Percentiles rank a stretch among this genome's conserved stretches.
Evolutionary conservation across 2,329 filamentous ascomycete genomes (phyloP).

Genomic region (Colletotrichum neosansevieriae): DNA sequence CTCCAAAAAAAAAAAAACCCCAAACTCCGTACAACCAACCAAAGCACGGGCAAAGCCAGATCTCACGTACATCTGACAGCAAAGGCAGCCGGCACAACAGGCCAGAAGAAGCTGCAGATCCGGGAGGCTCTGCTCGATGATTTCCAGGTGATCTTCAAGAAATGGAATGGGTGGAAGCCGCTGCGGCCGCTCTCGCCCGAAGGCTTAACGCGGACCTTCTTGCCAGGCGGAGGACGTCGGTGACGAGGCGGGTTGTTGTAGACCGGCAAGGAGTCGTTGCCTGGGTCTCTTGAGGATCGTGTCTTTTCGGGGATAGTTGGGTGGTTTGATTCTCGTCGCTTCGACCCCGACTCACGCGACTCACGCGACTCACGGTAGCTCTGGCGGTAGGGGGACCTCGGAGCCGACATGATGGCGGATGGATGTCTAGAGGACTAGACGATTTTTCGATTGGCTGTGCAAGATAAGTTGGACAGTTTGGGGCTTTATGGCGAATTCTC

Average conservation of each 20-base stretch:
- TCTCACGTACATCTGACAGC: slow-evolving; percentile 61
- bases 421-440: not conserved
- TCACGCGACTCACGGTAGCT: slow-evolving; percentile 30
- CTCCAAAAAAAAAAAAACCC: not conserved
- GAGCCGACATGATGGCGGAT: slow-evolving; percentile 33
- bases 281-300: slow-evolving; percentile 10
- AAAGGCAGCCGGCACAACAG: slow-evolving; percentile 78
- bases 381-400: slow-evolving; percentile 37
- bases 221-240: slow-evolving; percentile 22
- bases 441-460: not conserved
- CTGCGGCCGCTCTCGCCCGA: slow-evolving; percentile 66
- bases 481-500: not conserved
- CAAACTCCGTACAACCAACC: not conserved
- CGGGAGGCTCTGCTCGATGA: slow-evolving; percentile 74
- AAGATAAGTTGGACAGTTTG: not conserved
- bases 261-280: slow-evolving; percentile 21
- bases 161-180: slow-evolving; percentile 73
- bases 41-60: too few relatives aligned
- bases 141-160: slow-evolving; percentile 72
- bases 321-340: slow-evolving; percentile 27
- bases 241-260: slow-evolving; percentile 26
- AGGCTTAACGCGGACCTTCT: slow-evolving; percentile 62
- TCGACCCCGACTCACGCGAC: slow-evolving; percentile 32
- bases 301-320: slow-evolving; percentile 28
- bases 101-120: slow-evolving; percentile 79